These are phyloP conservation scores for Arthrobotrys conoides DNA, from an alignment of 2,329 filamentous ascomycete genomes.

Conservation along the genomic window DNA sequence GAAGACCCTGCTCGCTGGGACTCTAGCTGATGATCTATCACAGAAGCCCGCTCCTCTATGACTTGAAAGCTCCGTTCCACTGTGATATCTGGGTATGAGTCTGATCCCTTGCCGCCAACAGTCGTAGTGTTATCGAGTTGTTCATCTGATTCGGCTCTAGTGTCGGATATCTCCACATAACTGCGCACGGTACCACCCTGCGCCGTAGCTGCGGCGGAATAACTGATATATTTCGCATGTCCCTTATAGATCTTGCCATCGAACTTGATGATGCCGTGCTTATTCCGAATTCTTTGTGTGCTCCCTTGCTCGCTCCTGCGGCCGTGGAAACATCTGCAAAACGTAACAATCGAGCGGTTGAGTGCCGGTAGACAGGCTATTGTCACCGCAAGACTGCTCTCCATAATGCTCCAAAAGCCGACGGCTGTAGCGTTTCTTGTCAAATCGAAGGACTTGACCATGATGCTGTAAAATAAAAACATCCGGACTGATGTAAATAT, in stretches of 20 bases:
- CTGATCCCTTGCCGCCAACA: slow-evolving; percentile 17
- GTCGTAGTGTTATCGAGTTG: slow-evolving; percentile 11
- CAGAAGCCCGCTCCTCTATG: slow-evolving; percentile 52
- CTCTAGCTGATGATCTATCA: slow-evolving; percentile 51
- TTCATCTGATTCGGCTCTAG: slow-evolving; percentile 37
- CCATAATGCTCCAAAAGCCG: slow-evolving; percentile 59
- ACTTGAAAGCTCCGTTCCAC: slow-evolving; percentile 59
- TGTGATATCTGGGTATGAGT: slow-evolving; percentile 56
- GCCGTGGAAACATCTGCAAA: slow-evolving; percentile 19
- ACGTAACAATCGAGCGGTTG: slow-evolving; percentile 40
- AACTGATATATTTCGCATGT: slow-evolving; percentile 58
- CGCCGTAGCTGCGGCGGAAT: slow-evolving; percentile 50
- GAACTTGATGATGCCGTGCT: slow-evolving; percentile 48
- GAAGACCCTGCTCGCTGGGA: slow-evolving; percentile 29
- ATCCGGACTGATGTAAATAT: slow-evolving; percentile 57
- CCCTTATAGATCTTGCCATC: slow-evolving; percentile 57
- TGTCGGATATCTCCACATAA: slow-evolving; percentile 50
- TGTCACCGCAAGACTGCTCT: slow-evolving; percentile 58
- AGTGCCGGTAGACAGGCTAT: slow-evolving; percentile 55
- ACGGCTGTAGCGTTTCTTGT: slow-evolving; percentile 45
- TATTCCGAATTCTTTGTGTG: slow-evolving; percentile 40
- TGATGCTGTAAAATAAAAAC: slow-evolving; percentile 54
- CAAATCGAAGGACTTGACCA: slow-evolving; percentile 54
- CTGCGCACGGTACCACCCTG: slow-evolving; percentile 32
- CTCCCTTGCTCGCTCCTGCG: slow-evolving; percentile 11